phyloP scores from a whole-genome alignment of 2,329 filamentous ascomycete species.

The Ceratocystis variospora region DNA sequence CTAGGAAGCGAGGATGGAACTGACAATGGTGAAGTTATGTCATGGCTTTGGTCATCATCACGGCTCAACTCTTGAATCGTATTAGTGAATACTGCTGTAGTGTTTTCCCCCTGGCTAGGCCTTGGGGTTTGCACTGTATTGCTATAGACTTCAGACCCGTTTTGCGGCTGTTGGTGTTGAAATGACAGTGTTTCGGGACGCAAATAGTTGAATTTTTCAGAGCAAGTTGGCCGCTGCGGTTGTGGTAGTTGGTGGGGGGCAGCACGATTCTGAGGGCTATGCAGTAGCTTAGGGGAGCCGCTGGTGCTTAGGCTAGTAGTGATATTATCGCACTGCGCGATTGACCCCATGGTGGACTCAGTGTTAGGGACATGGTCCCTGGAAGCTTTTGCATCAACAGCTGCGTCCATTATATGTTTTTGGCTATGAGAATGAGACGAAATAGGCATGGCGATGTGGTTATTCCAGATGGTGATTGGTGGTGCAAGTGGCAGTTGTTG shows the following conservation, averaged over 20 bases:
- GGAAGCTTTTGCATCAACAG: background rate
- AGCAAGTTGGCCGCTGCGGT: background rate
- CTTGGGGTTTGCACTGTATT: background rate
- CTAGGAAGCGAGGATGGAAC: slow-evolving; percentile 4
- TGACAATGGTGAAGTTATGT: slow-evolving; percentile 13
- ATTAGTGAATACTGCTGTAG: background rate
- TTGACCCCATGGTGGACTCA: background rate
- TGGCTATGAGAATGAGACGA: background rate
- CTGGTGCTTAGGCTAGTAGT: background rate
- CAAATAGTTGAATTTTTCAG: background rate
- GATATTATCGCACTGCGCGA: background rate
- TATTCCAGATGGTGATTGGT: background rate
- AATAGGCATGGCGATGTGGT: background rate
- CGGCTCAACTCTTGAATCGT: background rate
- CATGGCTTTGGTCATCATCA: background rate
- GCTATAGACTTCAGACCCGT: background rate
- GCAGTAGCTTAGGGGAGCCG: background rate
- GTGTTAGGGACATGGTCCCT: background rate
- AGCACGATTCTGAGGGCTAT: background rate
- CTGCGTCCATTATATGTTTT: background rate
- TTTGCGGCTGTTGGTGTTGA: background rate
- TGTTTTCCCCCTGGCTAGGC: background rate
- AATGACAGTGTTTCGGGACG: background rate
- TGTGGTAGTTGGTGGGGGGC: background rate
- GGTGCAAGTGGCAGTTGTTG: background rate